Base-by-base conservation (phyloP, 148 eudicot species). In the Fagopyrum homotropicum region DNA sequence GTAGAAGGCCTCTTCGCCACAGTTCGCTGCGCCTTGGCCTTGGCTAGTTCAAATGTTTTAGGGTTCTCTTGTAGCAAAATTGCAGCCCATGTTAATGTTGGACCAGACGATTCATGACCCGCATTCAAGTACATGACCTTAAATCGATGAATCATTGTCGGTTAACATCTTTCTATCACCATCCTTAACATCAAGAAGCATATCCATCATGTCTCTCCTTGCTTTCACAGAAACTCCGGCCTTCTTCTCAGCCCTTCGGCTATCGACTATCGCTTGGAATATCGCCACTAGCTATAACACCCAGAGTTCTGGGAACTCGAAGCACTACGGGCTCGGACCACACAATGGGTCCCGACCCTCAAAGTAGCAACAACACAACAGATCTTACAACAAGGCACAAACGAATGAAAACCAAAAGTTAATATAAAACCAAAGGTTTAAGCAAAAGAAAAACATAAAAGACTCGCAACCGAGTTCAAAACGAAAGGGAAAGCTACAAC, bases 81-180 rank as follows among this genome's bases (percentile, higher is more conserved):
- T 60, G 79, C 79, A 11, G 86, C 85, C 90, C 90, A 87, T 78
- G 79, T 84, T 35, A 81, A 75, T 16, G 83, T 69, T 73, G 85
- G 91, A 10, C 81, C 87, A 64, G 87, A 85, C 29, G 90, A 83
- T 79, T 87, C 88, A 76, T 84, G 90, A 4, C 90, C 88, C 15
- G 88, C 90, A 71, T 78, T 72, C 59, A 88, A 48, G 30, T 82
- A 85, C 74, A 81, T 81, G 72, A 81, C 61, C 40, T 70, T 4
- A 84, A 30, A 56, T 85, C 87, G 1, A 85, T 80, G 74, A 86
- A 75, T 86, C 86, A 17, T 86, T 87, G 51, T 86, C 85, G 43
- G 74, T 83, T 54, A 88, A 69, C 68, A 72, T 82, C 35, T 73
- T 60, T 1, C 89, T 87, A 57, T 82, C 72, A 14, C 86, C 88